These are phyloP conservation scores for sorghum (Sorghum bicolor) DNA, from an alignment of 176 grass and related monocot species.

Conservation along the genomic window DNA sequence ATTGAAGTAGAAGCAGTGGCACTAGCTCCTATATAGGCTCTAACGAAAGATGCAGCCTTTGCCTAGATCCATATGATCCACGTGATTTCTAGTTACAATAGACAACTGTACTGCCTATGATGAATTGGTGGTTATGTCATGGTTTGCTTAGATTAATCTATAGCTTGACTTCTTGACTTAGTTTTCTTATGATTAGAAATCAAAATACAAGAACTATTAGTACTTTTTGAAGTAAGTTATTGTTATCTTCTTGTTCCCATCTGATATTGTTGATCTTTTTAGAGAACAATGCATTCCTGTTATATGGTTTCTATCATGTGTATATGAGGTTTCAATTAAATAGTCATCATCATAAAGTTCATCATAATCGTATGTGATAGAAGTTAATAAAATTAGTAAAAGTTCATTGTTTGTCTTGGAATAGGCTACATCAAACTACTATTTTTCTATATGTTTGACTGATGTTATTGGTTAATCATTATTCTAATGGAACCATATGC, in stretches of 20 bases:
- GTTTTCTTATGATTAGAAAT: background rate
- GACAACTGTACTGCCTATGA: background rate
- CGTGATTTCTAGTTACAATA: too few relatives aligned
- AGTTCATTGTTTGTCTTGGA: background rate
- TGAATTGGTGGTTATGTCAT: background rate
- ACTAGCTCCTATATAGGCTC: too few relatives aligned
- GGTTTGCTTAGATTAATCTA: background rate
- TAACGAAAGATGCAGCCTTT: too few relatives aligned
- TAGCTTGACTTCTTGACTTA: background rate
- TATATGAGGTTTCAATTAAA: background rate
- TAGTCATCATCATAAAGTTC: background rate
- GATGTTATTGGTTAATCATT: background rate
- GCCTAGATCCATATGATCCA: too few relatives aligned
- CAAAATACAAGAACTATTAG: background rate
- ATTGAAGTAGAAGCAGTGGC: too few relatives aligned
- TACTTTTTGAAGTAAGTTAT: background rate
- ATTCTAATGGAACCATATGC: background rate
- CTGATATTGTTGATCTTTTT: background rate
- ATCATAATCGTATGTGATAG: background rate
- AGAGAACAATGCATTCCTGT: background rate
- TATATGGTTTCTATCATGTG: background rate
- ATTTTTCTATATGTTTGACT: background rate
- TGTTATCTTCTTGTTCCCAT: background rate
- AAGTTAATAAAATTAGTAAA: background rate
- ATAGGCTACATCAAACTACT: background rate